A percentile compares a stretch with the other conserved stretches of the same genome.
Evolutionary conservation across 768 basidiomycete genomes (phyloP).

Genomic region (Gautieria morchelliformis): DNA sequence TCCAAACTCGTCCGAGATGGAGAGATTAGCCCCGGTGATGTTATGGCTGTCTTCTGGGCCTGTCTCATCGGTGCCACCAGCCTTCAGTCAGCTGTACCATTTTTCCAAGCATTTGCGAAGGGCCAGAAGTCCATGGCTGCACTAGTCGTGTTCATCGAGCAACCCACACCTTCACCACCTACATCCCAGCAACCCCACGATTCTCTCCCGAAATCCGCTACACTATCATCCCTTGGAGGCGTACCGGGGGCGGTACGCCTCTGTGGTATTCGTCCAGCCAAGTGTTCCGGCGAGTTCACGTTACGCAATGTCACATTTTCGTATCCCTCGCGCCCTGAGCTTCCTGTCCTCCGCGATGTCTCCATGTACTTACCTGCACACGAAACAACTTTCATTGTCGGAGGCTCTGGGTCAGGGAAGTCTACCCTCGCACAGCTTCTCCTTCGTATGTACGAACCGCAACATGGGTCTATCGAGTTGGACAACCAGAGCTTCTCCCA

Average conservation of each 20-base stretch:
- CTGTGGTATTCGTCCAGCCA: conserved; percentile 50
- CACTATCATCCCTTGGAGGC: neutral
- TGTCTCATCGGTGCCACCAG: conserved; percentile 85
- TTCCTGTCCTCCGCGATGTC: conserved; percentile 48
- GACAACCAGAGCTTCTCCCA: conserved; percentile 77
- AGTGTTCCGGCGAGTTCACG: conserved; percentile 63
- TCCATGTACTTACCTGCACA: conserved; percentile 58
- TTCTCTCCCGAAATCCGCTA: neutral
- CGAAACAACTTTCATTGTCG: conserved; percentile 75
- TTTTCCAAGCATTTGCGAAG: conserved; percentile 64
- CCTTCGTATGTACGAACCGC: conserved; percentile 64
- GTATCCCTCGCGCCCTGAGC: conserved; percentile 62
- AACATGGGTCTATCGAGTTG: conserved; percentile 55
- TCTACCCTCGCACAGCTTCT: conserved; percentile 57
- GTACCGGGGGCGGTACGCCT: neutral
- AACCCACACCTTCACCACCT: conserved; percentile 15
- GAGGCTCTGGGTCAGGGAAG: conserved; percentile 71
- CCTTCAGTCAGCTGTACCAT: conserved; percentile 79
- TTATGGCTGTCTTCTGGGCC: conserved; percentile 99
- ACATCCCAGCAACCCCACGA: conserved; percentile 3
- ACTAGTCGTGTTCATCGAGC: conserved; percentile 51
- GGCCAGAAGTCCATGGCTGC: conserved; percentile 77
- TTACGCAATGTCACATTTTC: conserved; percentile 54
- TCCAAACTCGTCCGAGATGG: conserved; percentile 79
- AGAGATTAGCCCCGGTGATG: conserved; percentile 56